phyloP scores from a whole-genome alignment of 108 stramenopile genomes.

The Pseudonitzschia pungens region DNA sequence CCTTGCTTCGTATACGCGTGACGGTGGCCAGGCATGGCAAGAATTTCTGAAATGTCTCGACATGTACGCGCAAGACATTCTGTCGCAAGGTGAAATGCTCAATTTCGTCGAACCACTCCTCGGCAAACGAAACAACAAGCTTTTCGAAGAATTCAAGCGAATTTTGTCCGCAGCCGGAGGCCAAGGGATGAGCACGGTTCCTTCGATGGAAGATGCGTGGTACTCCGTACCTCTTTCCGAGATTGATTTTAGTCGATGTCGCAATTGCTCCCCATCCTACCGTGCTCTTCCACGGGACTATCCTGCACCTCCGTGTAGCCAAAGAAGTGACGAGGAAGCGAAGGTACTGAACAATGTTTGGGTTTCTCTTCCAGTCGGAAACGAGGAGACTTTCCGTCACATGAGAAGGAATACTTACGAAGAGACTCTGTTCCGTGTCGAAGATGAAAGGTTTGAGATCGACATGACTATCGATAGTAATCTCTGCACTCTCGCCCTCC shows the following conservation, averaged over 20 bases:
- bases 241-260: constrained; percentile 89
- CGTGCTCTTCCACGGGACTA: constrained; percentile 95
- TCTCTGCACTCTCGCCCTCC: constrained; percentile 74
- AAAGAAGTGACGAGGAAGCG: constrained; percentile 77
- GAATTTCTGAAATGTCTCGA: constrained; percentile 95
- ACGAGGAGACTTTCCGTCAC: constrained; percentile 97
- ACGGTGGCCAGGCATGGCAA: constrained; percentile 90
- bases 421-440: constrained; percentile 93
- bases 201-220: constrained; percentile 82
- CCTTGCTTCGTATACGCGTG: constrained; percentile 74
- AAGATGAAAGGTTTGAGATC: constrained; percentile 99
- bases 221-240: constrained; percentile 88
- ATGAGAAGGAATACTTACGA: constrained; percentile 97
- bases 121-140: constrained; percentile 81
- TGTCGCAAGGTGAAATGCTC: constrained; percentile 90
- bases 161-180: constrained; percentile 81
- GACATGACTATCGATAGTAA: constrained; percentile 99
- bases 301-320: constrained; percentile 89
- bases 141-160: constrained; percentile 95
- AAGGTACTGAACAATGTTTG: constrained; percentile 94
- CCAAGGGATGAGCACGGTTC: constrained; percentile 6
- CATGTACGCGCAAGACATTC: constrained; percentile 92
- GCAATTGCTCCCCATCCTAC: constrained; percentile 91
- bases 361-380: constrained; percentile 95
- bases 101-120: constrained; percentile 89